Base-by-base conservation (phyloP, 306 rosid species). In the Quercus rubra region DNA sequence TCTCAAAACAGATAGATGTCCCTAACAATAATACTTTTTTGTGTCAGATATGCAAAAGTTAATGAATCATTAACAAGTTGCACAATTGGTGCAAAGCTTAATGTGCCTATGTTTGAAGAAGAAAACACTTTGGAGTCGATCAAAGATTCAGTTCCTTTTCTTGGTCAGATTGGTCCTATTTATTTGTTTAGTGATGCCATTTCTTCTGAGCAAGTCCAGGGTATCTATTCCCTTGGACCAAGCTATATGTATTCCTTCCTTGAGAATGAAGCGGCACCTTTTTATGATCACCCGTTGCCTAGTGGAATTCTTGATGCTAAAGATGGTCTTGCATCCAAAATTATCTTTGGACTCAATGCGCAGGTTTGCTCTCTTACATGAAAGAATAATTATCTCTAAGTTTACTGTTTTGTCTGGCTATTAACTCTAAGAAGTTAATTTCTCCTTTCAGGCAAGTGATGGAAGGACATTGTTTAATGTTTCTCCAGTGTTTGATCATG, bases 211-310 rank as follows among this genome's bases (percentile, higher is more conserved):
- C 99, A 92, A 90, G 94, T 95, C 63, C 94, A 79, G 82, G 90
- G 96, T 70, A 95, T 95, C 78, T 88, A 87, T 82, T 88, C 94
- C 23, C 91, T 95, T n/a, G 99, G 99, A 83, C 99, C 98, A 52
- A 95, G 97, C 81, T 95, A 95, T 87, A 95, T 95, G 98, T 95
- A 92, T 84, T 90, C 96, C 4, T 92, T 95, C 86, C 97, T 92
- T 82, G 97, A 92, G 80, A 91, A 86, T 83, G 99, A 95, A 84
- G 90, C 93, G 31, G 84, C 91, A 67, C 86, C 92, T 23, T 85
- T 90, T 69, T 86, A 80, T 78, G 96, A 91, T 61, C 92, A 88
- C 81, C 89, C 83, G 41, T 76, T 89, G 73, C 91, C 92, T 41
- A 90, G 90, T 76, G 98, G 92, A 64, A 89, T 95, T 87, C 94